Base-by-base conservation (phyloP, 768 basidiomycete genomes). In the Auricularia heimuer region DNA sequence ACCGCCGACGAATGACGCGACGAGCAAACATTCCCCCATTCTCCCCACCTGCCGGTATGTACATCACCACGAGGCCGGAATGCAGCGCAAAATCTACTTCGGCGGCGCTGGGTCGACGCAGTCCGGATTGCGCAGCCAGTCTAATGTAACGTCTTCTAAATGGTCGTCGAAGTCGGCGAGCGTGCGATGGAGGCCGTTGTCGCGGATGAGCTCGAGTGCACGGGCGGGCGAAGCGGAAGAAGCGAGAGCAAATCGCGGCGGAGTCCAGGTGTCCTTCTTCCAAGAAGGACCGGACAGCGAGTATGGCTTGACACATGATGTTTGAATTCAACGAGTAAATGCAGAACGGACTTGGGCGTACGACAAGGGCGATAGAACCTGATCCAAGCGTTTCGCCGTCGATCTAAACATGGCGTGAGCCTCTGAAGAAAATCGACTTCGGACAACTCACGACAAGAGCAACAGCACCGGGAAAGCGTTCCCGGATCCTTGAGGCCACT, bases 121-220 rank as follows among this genome's bases (percentile, higher is more conserved):
- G 29, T 60, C 56, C 14, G 56, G 56, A 4, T 84, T 83, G 61
- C 71, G 72, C 66, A 84, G 67, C 81, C 81, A 83, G 65, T 82
- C 81, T 65, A 77, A 73, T 51, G 72, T 82, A 61, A 86, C 85
- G 73, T 90, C 85, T 74, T 90, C 90, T 58, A 92, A 73, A 75
- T 92, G 88, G 68, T 92, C 90, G 65, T 92, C 90, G 67, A 92
- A 92, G 72, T 92, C 90, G 3, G 85, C 87, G 65, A 92, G 85
- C 60, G 80, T 77, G 65, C 79, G 75, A 65, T 88, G 85, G 63
- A 79, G 73, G n/a, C 76, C 77, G 51, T 76, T 71, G 54, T 85
- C 80, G 45, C 76, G 78, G 16, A 88, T 83, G 1, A 84, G 75
- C 3, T 73, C 69, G 14, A 83, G 71, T 1, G 86, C 84, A 11